phyloP scores from a whole-genome alignment of 2,329 filamentous ascomycete genomes.

The Exophiala dermatitidis region DNA sequence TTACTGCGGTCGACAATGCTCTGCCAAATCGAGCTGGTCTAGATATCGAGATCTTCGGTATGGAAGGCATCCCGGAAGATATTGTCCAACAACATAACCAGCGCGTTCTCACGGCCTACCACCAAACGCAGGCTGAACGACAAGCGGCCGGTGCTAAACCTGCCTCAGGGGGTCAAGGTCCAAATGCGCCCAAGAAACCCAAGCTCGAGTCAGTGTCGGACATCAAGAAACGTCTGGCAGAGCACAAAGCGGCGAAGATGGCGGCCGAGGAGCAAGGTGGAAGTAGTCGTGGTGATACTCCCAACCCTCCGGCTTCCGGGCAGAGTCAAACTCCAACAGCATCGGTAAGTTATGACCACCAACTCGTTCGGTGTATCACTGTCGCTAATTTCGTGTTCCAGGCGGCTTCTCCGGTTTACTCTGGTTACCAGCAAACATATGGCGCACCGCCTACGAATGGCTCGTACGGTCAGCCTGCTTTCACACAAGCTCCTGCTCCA shows the following conservation, averaged over 20 bases:
- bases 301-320: conserved; percentile 43
- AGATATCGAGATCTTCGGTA: conserved; percentile 94
- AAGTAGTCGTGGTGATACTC: conserved; percentile 53
- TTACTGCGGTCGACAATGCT: conserved; percentile 84
- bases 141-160: conserved; percentile 78
- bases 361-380: not conserved
- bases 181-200: conserved; percentile 51
- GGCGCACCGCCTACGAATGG: conserved; percentile 21
- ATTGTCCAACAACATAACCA: conserved; percentile 76
- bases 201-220: conserved; percentile 69
- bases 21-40: conserved; percentile 76
- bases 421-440: conserved; percentile 24
- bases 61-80: conserved; percentile 91
- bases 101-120: conserved; percentile 76
- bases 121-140: conserved; percentile 75
- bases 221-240: conserved; percentile 70
- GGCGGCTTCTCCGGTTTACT: conserved; percentile 18
- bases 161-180: conserved; percentile 52
- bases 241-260: conserved; percentile 59
- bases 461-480: conserved; percentile 23
- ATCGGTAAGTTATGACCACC: conserved; percentile 38
- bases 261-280: conserved; percentile 52
- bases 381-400: conserved; percentile 7
- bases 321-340: conserved; percentile 36
- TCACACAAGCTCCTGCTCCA: conserved; percentile 16